phyloP scores from a whole-genome alignment of 148 eudicot genomes.

The Camellia sinensis region DNA sequence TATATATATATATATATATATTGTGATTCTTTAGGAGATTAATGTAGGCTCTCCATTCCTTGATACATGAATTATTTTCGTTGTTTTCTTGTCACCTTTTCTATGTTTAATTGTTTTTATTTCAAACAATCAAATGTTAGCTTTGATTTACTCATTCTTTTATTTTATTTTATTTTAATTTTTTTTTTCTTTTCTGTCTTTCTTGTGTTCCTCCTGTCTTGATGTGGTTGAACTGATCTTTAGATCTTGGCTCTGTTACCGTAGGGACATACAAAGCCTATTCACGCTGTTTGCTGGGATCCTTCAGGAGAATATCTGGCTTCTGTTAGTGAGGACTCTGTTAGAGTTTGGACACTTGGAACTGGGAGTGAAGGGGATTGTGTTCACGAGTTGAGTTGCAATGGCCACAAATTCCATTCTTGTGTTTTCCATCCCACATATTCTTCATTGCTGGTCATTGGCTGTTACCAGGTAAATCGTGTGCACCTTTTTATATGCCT shows the following conservation, averaged over 20 bases:
- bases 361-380: constrained; percentile 77
- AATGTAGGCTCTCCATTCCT: not conserved
- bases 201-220: not conserved
- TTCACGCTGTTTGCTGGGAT: constrained; percentile 84
- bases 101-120: not conserved
- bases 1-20: no score
- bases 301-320: constrained; percentile 84
- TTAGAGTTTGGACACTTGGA: constrained; percentile 75
- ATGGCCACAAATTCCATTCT: constrained; percentile 74
- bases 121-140: not conserved
- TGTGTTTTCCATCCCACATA: constrained; percentile 91
- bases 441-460: constrained; percentile 74
- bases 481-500: not conserved
- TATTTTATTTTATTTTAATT: not conserved
- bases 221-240: not conserved
- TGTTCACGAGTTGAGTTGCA: constrained; percentile 72
- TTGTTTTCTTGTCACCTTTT: no score
- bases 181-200: not conserved
- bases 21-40: not conserved
- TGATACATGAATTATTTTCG: not conserved
- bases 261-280: constrained; percentile 82
- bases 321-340: constrained; percentile 91
- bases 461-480: constrained; percentile 77
- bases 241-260: constrained; percentile 1
- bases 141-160: not conserved